Evolutionary conservation across 257 asterid species (phyloP).

Genomic region (Verbena officinalis): DNA sequence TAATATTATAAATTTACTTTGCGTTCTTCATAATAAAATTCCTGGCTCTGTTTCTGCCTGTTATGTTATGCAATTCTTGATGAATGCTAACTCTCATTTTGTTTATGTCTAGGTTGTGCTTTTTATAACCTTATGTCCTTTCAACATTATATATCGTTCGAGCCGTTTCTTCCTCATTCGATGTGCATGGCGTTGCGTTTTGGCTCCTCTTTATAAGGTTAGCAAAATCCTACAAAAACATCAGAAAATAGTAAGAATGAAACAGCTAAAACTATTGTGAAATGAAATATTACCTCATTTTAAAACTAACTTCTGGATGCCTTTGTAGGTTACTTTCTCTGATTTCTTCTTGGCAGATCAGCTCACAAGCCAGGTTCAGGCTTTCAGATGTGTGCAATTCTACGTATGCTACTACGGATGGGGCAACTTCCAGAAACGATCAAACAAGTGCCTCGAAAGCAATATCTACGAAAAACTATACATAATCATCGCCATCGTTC

Average conservation of each 20-base stretch:
- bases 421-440: conserved; percentile 62
- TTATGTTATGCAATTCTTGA: background rate
- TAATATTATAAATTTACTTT: too few species aligned
- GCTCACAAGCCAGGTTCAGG: conserved; percentile 90
- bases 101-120: conserved; percentile 49
- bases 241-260: too few species aligned
- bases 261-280: background rate
- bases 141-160: conserved; percentile 71
- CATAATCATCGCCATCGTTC: conserved; percentile 56
- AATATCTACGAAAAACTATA: conserved; percentile 35
- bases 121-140: conserved; percentile 59
- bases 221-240: background rate
- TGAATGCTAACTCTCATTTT: conserved; percentile 15
- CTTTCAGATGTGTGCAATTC: conserved; percentile 68
- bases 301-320: conserved; percentile 11
- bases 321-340: conserved; percentile 58
- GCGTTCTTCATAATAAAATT: too few species aligned
- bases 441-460: conserved; percentile 43
- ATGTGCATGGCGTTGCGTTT: conserved; percentile 63
- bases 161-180: conserved; percentile 73
- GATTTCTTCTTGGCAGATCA: conserved; percentile 91
- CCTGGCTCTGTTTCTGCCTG: too few species aligned
- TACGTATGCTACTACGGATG: conserved; percentile 70
- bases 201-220: conserved; percentile 88
- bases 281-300: background rate